Evolutionary conservation across 192 early-diverging fungal genomes (phyloP).

Genomic region (Backusella psychrophila): DNA sequence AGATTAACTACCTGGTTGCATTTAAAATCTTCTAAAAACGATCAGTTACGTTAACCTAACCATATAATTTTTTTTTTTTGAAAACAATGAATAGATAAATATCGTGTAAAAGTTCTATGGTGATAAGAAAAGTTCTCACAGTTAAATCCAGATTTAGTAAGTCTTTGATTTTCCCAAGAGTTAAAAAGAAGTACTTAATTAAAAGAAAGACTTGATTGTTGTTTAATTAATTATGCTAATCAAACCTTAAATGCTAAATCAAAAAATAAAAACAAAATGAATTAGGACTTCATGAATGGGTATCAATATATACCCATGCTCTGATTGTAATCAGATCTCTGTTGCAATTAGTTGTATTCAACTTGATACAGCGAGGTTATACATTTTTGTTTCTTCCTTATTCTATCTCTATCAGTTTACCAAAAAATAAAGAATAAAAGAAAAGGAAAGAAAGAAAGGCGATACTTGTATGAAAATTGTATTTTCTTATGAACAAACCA

Average conservation of each 20-base stretch:
- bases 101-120: not conserved
- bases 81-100: not conserved
- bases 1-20: not conserved
- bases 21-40: not conserved
- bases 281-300: not conserved
- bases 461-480: not conserved
- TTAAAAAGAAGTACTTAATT: not conserved
- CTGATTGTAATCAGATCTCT: not conserved
- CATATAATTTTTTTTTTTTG: not conserved
- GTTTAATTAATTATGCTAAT: not conserved
- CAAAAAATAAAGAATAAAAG: not conserved
- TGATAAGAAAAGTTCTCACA: not conserved
- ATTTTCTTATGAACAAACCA: not conserved
- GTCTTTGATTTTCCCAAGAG: not conserved
- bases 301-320: not conserved
- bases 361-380: not conserved
- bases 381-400: not conserved
- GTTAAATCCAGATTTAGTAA: not conserved
- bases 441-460: no score
- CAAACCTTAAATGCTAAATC: not conserved
- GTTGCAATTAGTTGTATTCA: not conserved
- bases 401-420: not conserved
- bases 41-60: not conserved
- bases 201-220: not conserved
- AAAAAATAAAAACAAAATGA: not conserved